Base-by-base conservation (phyloP, 2,329 filamentous ascomycete genomes). In the Pyrenochaeta sp. region DNA sequence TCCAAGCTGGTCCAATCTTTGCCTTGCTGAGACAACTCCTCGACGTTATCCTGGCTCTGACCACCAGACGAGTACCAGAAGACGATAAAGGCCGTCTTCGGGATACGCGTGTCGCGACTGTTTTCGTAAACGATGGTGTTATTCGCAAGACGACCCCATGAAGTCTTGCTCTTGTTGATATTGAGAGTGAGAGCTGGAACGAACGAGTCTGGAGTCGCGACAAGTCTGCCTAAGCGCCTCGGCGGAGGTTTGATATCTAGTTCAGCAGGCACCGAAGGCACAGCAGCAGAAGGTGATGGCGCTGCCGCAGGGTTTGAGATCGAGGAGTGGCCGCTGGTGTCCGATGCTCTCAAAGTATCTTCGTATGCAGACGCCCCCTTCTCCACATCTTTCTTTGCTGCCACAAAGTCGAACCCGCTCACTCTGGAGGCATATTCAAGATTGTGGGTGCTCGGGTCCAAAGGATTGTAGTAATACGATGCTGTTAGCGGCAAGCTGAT, bases 81-180 rank as follows among this genome's bases (percentile, higher is more conserved):
- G 37, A 97, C 81, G 68, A 91, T 90, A 66, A 97, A 87, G 0
- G 91, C 92, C 62, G 89, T 89, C 72, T 94, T 94, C 1, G 93
- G 92, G 36, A 98, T 87, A 15, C 88, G 89, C 2, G 82, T 84
- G 64, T 97, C 92, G 25, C 80, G 79, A 30, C 77, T 79, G 47
- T 88, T 81, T 0, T 84, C 77, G 68, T 93, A 91, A 2, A 88
- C 81, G 30, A 88, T 78, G 0, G 90, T 94, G 67, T 92, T 93
- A 22, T 84, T 81, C 0, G 78, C 80, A 0, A 86, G 86, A 27
- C 94, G 88, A 30, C 94, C 94, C 88, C 92, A 98, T 0, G 89
- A 90, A 0, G 89, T 87, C 64, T 91, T 78, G 3, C 88, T 86
- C 40, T 87, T 84, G 10, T 87, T 86, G 13, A 97, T 80, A 34